A percentile compares a stretch with the other conserved stretches of the same genome.
Conservation (phyloP, 75 land plant genomes). For the Pinus tabuliformis region DNA sequence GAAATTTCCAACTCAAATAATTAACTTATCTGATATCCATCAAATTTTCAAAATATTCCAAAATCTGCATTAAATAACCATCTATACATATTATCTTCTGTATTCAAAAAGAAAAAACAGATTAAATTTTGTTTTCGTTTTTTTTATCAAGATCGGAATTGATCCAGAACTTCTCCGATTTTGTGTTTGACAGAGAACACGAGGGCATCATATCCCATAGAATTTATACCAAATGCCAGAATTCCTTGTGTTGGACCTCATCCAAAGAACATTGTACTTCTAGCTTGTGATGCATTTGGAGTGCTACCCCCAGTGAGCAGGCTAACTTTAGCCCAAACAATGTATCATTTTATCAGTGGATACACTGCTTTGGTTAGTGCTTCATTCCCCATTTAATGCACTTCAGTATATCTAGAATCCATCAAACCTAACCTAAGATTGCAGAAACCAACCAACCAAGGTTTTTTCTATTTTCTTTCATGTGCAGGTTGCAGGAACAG, state of each 20-base stretch:
- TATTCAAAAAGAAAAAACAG: not conserved
- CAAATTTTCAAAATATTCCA: too few relatives aligned
- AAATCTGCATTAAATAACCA: too few relatives aligned
- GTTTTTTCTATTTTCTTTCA: not conserved
- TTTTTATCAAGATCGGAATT: too few relatives aligned
- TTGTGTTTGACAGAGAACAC: conserved; percentile 30
- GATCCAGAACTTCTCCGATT: too few relatives aligned
- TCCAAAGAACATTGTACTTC: conserved; percentile 44
- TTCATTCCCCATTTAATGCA: not conserved
- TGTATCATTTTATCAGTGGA: conserved; percentile 56
- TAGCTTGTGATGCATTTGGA: conserved; percentile 50
- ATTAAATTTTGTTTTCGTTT: too few relatives aligned
- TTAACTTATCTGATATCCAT: too few relatives aligned
- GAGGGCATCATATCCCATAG: conserved; percentile 45
- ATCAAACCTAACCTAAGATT: too few relatives aligned
- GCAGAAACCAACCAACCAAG: too few relatives aligned
- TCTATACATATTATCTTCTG: not conserved
- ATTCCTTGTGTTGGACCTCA: conserved; percentile 48
- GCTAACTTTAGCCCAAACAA: conserved; percentile 38
- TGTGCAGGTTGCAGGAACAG: conserved; percentile 36
- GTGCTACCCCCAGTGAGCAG: conserved; percentile 51
- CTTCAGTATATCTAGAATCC: not conserved
- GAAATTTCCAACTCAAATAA: too few relatives aligned
- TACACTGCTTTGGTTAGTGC: conserved; percentile 39
- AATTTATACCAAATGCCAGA: conserved; percentile 38